Percentiles rank a stretch among this genome's conserved stretches.
phyloP scores from a whole-genome alignment of 805 yeast genomes.

The Wickerhamomyces hampshirensis region DNA sequence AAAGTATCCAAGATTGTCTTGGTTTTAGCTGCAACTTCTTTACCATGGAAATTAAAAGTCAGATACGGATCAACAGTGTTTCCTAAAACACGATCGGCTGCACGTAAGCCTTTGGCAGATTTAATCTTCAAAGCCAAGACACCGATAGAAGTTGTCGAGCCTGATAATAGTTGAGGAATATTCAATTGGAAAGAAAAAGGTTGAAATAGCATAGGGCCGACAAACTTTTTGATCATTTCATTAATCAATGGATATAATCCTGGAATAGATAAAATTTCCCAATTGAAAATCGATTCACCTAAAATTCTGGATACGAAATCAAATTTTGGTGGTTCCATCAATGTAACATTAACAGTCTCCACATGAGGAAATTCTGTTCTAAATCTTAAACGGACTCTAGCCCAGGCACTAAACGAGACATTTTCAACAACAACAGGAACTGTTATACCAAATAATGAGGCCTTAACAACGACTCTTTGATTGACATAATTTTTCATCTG shows the following conservation, averaged over 20 bases:
- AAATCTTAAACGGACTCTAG: constrained; percentile 82
- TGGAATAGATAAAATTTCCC: constrained; percentile 85
- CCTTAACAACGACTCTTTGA: constrained; percentile 73
- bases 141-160: constrained; percentile 85
- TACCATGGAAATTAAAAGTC: constrained; percentile 56
- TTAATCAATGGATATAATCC: constrained; percentile 80
- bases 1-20: constrained; percentile 61
- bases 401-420: constrained; percentile 67
- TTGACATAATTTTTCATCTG: constrained; percentile 82
- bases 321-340: constrained; percentile 82
- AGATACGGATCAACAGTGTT: constrained; percentile 90
- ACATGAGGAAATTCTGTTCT: constrained; percentile 90
- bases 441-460: constrained; percentile 75
- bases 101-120: constrained; percentile 62
- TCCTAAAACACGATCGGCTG: constrained; percentile 59
- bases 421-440: constrained; percentile 78
- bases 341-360: constrained; percentile 81
- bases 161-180: constrained; percentile 79
- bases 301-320: constrained; percentile 72
- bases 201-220: constrained; percentile 81
- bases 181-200: constrained; percentile 94
- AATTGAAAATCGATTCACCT: constrained; percentile 79
- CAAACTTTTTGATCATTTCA: constrained; percentile 79
- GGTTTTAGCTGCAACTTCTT: constrained; percentile 63
- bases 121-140: constrained; percentile 67